Conservation (phyloP, 192 early-diverging fungal species). For the Gonapodya sp. region DNA sequence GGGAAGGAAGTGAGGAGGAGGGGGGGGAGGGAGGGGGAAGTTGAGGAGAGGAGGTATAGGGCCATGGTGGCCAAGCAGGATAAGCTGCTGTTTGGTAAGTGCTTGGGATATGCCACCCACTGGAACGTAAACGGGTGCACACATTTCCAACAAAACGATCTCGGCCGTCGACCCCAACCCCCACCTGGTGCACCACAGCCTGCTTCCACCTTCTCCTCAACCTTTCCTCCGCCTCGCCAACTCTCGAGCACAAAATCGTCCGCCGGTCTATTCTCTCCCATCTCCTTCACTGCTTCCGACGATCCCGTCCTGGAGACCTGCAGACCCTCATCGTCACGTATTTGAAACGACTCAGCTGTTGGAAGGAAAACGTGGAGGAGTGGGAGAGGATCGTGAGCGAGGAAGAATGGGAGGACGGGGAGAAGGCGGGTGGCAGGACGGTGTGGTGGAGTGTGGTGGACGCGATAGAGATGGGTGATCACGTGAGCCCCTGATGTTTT, state of each 20-base stretch:
- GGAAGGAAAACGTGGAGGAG: slow-evolving; percentile 48
- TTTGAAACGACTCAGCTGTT: slow-evolving; percentile 39
- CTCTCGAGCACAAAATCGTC: slow-evolving; percentile 51
- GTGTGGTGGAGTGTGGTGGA: background rate
- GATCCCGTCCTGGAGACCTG: slow-evolving; percentile 34
- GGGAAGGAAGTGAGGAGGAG: slow-evolving; percentile 20
- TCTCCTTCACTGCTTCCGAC: slow-evolving; percentile 31
- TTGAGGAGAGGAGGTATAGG: slow-evolving; percentile 43
- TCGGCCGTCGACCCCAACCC: too few species aligned
- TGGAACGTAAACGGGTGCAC: too few species aligned
- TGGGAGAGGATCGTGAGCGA: slow-evolving; percentile 24
- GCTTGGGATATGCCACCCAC: too few species aligned
- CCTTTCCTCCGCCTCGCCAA: slow-evolving; percentile 34
- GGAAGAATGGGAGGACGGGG: background rate
- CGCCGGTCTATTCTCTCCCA: slow-evolving; percentile 40
- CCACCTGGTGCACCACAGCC: slow-evolving; percentile 14
- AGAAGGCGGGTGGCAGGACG: background rate
- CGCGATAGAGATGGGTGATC: background rate
- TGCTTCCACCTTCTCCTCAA: slow-evolving; percentile 45
- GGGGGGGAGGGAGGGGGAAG: slow-evolving; percentile 26
- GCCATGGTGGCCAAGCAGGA: slow-evolving; percentile 45
- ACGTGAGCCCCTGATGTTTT: background rate
- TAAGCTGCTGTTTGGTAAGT: slow-evolving; percentile 43
- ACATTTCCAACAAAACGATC: too few species aligned
- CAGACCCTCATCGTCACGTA: slow-evolving; percentile 35